A percentile compares a stretch with the other conserved stretches of the same genome.
phyloP scores from a whole-genome alignment of 2,329 filamentous ascomycete species.

The Colletotrichum viniferum region DNA sequence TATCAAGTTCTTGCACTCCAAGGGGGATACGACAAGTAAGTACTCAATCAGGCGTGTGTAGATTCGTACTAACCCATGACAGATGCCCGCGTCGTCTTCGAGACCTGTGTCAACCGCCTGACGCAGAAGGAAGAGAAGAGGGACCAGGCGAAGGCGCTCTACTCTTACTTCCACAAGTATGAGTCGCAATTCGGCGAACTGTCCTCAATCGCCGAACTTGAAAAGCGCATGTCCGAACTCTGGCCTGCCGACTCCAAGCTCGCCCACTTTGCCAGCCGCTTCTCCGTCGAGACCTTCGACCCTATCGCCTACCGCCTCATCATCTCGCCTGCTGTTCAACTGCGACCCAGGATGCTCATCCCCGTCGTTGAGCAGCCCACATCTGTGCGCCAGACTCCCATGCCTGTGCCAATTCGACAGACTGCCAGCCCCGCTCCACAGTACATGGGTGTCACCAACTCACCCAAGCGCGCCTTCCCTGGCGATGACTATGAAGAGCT shows the following conservation, averaged over 20 bases:
- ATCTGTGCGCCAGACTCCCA: constrained; percentile 51
- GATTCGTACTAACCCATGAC: constrained; percentile 22
- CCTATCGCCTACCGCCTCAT: constrained; percentile 82
- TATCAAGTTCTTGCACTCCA: constrained; percentile 89
- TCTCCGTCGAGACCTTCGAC: constrained; percentile 76
- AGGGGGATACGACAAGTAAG: constrained; percentile 92
- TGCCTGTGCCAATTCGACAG: constrained; percentile 32
- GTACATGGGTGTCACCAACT: constrained; percentile 52
- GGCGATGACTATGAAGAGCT: constrained; percentile 75
- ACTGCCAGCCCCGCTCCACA: constrained; percentile 52
- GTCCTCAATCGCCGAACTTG: constrained; percentile 86
- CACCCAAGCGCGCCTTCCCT: constrained; percentile 66
- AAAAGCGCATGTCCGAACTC: constrained; percentile 91
- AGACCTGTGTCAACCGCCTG: constrained; percentile 87
- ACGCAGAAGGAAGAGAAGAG: constrained; percentile 76
- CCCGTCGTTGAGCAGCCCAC: constrained; percentile 57
- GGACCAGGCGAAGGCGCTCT: constrained; percentile 81
- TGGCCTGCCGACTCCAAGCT: constrained; percentile 87
- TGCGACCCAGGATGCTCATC: constrained; percentile 65
- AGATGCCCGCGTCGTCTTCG: constrained; percentile 96
- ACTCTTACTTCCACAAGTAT: constrained; percentile 92
- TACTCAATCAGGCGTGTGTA: too few species aligned
- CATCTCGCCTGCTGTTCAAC: constrained; percentile 80
- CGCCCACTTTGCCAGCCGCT: constrained; percentile 76
- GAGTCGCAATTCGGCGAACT: constrained; percentile 95